Evolutionary conservation across 345 rosid species (phyloP), one percentile per base, ranked within the genome.

Genomic region (Crucihimalaya himalaica): DNA sequence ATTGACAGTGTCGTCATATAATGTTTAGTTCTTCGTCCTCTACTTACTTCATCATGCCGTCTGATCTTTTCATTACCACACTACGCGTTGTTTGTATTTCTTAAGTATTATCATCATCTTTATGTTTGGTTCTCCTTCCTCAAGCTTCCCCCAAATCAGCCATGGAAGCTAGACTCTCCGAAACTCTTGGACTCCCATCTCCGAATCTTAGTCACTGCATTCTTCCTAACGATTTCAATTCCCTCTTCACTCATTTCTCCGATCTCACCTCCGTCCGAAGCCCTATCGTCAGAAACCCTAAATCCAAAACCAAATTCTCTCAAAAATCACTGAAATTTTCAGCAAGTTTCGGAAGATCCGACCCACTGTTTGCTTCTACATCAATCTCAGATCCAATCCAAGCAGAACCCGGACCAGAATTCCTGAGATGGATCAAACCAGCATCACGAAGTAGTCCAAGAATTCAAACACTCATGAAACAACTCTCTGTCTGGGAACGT

Each of bases 401-500:
- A 6, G 18, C 5, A 6, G 39, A 8, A 37, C 31, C 81, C 63
- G 13, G 47, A 45, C 52, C 82, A 16, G 57, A 61, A 23, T 73
- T 80, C 64, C 42, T 76, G 15, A 83, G 75, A 72, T 86, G 86
- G 86, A 31, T 82, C 70, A 77, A 78, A 78, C 88, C 92, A 56
- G 40, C 87, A 3, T 71, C 90, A 2, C 74, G 63, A 40, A 83
- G 60, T 85, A 79, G 70, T 75, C 87, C 91, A 54, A 72, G 48
- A 31, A 78, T 78, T 19, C 84, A 78, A 28, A 55, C 85, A 74
- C 59, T 94, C 1, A 75, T 89, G 84, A 87, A 87, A 76, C 84
- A 77, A 70, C 88, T 91, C 67, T 84, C 97, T 5, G 87, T 89
- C 57, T 71, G 76, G 58, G 99, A 92, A 82, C 86, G 96, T 23